Evolutionary conservation across 345 rosid genomes (phyloP), one percentile per base, ranked within the genome.

Genomic region (Dipteronia sinensis): DNA sequence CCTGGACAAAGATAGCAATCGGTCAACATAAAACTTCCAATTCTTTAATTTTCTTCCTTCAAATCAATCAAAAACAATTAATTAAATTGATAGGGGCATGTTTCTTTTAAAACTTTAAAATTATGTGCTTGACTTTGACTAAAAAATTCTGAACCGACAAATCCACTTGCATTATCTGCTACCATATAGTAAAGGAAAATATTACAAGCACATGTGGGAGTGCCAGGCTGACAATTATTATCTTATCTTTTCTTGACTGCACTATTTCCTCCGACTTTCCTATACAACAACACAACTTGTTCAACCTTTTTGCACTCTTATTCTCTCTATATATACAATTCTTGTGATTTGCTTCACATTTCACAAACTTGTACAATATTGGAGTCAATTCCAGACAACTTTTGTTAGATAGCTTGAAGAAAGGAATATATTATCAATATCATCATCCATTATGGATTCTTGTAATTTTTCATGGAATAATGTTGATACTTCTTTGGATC

Each of bases 401-500:
- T 34, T 59, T 62, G 29, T 46, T 62, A 23, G 72, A 27, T 27
- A 27, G 27, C 27, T 27, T 27, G 7, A 10, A 3, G 8, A 19
- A 31, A 49, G 3, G 23, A 13, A 6, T 64, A 65, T 56, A 56
- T 56, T 0, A 17, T 17, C 22, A 56, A 17, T 0, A 17, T 17
- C 22, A 20, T 19, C 31, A 23, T 47, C 56, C 31, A 61, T 77
- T 67, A 91, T 91, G 96, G 91, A 84, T 74, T 82, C 75, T 40
- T 1, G 10, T 10, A 5, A 1, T 53, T 80, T 90, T 73, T 80
- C 91, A 1, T 84, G 78, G 76, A 79, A 59, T n/a, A 0, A n/a
- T 20, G 10, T n/a, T 22, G 83, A 88, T 68, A 89, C 94, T 77
- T 87, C 91, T 1, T 66, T 92, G 76, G 90, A 90, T 87, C 97